Conservation (phyloP, 1,139 yeast genomes). For the Geotrichum macrosporum region DNA sequence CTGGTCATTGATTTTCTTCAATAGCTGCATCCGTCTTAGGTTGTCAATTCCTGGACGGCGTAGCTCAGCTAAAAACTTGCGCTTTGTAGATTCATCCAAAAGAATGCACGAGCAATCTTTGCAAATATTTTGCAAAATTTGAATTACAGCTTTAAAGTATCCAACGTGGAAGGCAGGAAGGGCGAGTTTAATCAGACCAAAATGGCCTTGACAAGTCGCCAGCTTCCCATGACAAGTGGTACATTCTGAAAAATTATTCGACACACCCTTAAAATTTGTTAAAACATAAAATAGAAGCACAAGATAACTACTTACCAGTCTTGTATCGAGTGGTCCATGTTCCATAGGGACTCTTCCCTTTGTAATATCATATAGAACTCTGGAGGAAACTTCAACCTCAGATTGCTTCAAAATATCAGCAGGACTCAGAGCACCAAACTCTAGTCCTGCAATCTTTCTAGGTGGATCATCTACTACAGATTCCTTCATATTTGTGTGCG, state of each 20-base stretch:
- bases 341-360: conserved; percentile 76
- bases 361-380: conserved; percentile 87
- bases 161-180: conserved; percentile 98
- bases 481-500: conserved; percentile 53
- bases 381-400: conserved; percentile 86
- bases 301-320: conserved; percentile 50
- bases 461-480: conserved; percentile 81
- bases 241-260: conserved; percentile 80
- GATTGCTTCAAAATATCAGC: conserved; percentile 90
- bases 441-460: conserved; percentile 82
- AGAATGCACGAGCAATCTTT: conserved; percentile 80
- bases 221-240: conserved; percentile 86
- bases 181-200: conserved; percentile 89
- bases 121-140: conserved; percentile 86
- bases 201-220: conserved; percentile 97
- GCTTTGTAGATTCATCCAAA: conserved; percentile 65
- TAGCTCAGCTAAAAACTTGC: conserved; percentile 67
- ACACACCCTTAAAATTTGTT: conserved; percentile 54
- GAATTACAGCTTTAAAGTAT: conserved; percentile 85
- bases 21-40: conserved; percentile 80
- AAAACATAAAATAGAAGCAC: neutral
- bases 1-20: conserved; percentile 80
- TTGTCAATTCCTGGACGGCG: conserved; percentile 89
- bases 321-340: conserved; percentile 84
- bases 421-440: conserved; percentile 88